A percentile compares a stretch with the other conserved stretches of the same genome.
Conservation (phyloP, 2,329 filamentous ascomycete species). For the Colletotrichum shisoi region DNA sequence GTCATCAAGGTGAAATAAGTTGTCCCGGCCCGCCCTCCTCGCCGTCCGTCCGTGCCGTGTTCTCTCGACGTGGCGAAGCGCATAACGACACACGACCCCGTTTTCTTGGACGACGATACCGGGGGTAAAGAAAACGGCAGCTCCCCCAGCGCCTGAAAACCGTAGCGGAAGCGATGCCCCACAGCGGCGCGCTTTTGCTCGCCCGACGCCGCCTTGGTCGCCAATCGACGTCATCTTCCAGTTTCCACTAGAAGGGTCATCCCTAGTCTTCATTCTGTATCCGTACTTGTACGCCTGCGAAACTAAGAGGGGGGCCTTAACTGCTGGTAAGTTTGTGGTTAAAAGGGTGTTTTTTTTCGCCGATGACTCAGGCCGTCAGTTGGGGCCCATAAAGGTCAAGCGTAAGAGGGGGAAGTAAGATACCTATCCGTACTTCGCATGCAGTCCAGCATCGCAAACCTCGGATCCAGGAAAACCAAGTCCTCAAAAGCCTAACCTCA, state of each 20-base stretch:
- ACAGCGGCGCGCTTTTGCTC: conserved; percentile 30
- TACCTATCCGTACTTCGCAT: too few relatives aligned
- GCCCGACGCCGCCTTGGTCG: conserved; percentile 24
- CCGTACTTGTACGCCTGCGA: neutral
- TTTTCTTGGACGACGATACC: conserved; percentile 20
- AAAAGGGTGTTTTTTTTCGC: too few relatives aligned
- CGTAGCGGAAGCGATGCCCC: conserved; percentile 9
- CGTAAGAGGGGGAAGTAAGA: too few relatives aligned
- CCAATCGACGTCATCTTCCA: conserved; percentile 33
- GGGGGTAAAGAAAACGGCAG: conserved; percentile 16
- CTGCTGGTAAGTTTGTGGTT: too few relatives aligned
- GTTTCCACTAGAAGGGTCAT: conserved; percentile 10
- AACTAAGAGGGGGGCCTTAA: neutral
- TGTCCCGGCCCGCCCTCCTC: neutral
- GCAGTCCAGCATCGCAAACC: conserved; percentile 6
- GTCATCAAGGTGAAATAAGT: too few relatives aligned
- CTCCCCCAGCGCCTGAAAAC: neutral
- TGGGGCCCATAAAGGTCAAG: too few relatives aligned
- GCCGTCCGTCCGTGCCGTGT: conserved; percentile 9
- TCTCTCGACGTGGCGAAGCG: conserved; percentile 1
- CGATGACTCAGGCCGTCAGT: too few relatives aligned
- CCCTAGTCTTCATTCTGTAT: conserved; percentile 5
- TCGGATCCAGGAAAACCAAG: conserved; percentile 13
- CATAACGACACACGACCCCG: conserved; percentile 10
- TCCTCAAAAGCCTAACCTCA: neutral